Conservation (phyloP, 148 eudicot species). For the Polygonum aviculare region DNA sequence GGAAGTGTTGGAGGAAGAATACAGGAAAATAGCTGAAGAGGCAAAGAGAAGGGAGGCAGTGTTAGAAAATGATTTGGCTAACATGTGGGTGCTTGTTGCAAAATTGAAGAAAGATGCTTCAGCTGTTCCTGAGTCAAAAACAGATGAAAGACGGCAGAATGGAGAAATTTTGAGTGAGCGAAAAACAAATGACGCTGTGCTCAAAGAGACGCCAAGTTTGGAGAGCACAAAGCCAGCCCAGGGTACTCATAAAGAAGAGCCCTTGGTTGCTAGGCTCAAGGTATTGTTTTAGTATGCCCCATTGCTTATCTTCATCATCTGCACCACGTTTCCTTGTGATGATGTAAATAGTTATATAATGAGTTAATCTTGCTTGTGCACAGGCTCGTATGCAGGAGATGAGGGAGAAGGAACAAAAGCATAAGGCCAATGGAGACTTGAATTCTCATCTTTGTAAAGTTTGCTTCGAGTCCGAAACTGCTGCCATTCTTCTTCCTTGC, state of each 20-base stretch:
- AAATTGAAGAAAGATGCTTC: constrained; percentile 39
- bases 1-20: constrained; percentile 38
- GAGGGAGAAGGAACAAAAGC: constrained; percentile 82
- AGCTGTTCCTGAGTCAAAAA: constrained; percentile 25
- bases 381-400: constrained; percentile 99
- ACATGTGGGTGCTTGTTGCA: constrained; percentile 55
- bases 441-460: constrained; percentile 94
- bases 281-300: constrained; percentile 14
- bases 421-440: constrained; percentile 49
- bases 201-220: constrained; percentile 18
- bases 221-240: constrained; percentile 26
- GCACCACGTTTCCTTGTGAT: neutral
- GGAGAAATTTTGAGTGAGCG: constrained; percentile 19
- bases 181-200: constrained; percentile 17
- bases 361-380: constrained; percentile 11
- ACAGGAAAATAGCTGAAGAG: constrained; percentile 36
- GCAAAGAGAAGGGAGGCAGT: constrained; percentile 47
- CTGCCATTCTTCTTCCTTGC: constrained; percentile 94
- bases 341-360: neutral
- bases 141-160: constrained; percentile 17
- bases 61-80: constrained; percentile 48
- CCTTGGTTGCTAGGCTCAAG: constrained; percentile 61
- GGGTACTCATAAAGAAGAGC: constrained; percentile 41
- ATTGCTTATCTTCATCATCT: neutral
- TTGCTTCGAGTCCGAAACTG: constrained; percentile 78